Base-by-base conservation (phyloP, 2,329 filamentous ascomycete genomes). In the Fusarium xylarioides region DNA sequence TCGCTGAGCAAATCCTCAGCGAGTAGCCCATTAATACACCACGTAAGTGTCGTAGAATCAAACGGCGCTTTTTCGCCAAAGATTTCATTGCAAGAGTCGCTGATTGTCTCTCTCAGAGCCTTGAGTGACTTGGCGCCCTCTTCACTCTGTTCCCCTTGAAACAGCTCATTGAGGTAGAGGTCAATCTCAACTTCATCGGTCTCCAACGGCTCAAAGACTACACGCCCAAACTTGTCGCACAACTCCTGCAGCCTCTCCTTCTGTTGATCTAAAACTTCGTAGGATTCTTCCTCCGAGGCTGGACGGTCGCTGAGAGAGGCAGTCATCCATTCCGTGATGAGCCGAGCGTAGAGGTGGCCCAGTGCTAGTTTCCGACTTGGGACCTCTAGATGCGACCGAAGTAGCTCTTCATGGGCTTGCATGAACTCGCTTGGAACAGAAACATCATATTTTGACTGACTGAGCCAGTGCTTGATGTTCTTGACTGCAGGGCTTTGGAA, bases 401-500 rank as follows among this genome's bases (percentile, higher is more conserved):
- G 47, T 4, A 61, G 30, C 0, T 61, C 57, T 35, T 61, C 37
- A 14, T 61, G 49, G 9, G 30, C 4, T 23, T 61, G 15, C 37
- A 56, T 43, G 9, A 56, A 61, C 4, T 56, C 37, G 8, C 6
- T 30, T 2, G 57, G 57, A 18, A 61, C 49, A 35, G 57, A 61
- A 5, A 61, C 57, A 43, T 61, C 57, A 3, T 61, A 61, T 28
- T 56, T 61, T 4, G 35, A 61, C 7, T 61, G 57, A 16, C 35
- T 43, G n/a, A 61, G 23, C 57, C 57, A 61, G 35, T 61, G 37
- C 9, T 61, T 61, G 37, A 61, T 61, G 7, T 61, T 61, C 19
- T 56, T 61, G 26, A 61, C 49, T 10, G 37, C 28, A 32, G 57
- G 49, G 30, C 30, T 61, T 19, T 43, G 11, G 30, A 35, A 61